Evolutionary conservation across 164 flowering plant species (phyloP).

Genomic region (Platanus orientalis): DNA sequence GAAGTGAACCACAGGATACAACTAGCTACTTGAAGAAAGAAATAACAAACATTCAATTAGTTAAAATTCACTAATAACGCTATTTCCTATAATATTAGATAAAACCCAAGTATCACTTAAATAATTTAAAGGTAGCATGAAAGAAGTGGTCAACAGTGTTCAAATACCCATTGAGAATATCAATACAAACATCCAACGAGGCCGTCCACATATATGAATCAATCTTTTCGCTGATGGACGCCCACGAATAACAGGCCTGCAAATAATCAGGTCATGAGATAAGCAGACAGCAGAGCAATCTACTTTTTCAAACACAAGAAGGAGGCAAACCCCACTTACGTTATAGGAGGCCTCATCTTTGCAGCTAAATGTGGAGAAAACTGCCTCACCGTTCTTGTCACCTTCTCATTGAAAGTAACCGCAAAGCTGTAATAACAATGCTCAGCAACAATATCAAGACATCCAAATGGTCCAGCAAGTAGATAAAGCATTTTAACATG

Average conservation of each 20-base stretch:
- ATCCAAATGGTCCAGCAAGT: background rate
- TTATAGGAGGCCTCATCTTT: slow-evolving; percentile 91
- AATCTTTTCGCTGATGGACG: slow-evolving; percentile 90
- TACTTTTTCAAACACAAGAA: background rate
- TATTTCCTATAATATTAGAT: background rate
- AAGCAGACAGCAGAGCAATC: slow-evolving; percentile 5
- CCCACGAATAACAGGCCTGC: slow-evolving; percentile 96
- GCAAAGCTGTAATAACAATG: slow-evolving; percentile 70
- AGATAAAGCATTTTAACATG: background rate
- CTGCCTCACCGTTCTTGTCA: slow-evolving; percentile 84
- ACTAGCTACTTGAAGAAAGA: slow-evolving; percentile 50
- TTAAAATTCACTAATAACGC: background rate
- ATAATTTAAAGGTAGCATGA: background rate
- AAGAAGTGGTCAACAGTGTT: background rate
- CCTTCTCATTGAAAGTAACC: slow-evolving; percentile 92
- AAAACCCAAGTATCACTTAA: background rate
- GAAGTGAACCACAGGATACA: slow-evolving; percentile 80
- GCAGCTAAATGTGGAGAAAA: slow-evolving; percentile 97
- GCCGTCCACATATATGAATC: slow-evolving; percentile 82
- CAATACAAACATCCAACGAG: slow-evolving; percentile 89
- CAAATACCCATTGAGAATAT: slow-evolving; percentile 55
- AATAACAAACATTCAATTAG: background rate
- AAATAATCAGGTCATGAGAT: slow-evolving; percentile 1
- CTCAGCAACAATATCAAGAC: slow-evolving; percentile 15
- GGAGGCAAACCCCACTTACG: slow-evolving; percentile 44